Conservation (phyloP, 768 basidiomycete genomes). For the Brasilioporus rufonigricans region DNA sequence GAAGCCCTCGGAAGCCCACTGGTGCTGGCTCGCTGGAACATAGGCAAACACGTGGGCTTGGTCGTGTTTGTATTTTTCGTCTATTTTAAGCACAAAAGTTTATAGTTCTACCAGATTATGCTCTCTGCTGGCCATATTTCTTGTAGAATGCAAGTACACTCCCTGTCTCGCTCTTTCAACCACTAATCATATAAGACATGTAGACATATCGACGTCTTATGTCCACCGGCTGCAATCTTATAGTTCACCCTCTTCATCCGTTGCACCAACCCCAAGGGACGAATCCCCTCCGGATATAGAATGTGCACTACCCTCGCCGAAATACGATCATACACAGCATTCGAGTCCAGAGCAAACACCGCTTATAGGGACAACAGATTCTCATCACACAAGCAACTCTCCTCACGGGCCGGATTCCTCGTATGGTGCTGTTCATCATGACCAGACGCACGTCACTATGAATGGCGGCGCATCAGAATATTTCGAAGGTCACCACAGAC, state of each 20-base stretch:
- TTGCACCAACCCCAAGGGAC: slow-evolving; percentile 26
- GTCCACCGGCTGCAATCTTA: slow-evolving; percentile 70
- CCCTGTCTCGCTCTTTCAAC: not conserved
- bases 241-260: slow-evolving; percentile 49
- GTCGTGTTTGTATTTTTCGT: slow-evolving; percentile 60
- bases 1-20: slow-evolving; percentile 48
- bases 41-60: slow-evolving; percentile 62
- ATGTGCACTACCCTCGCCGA: not conserved
- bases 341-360: slow-evolving; percentile 18
- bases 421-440: slow-evolving; percentile 18
- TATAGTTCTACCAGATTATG: slow-evolving; percentile 42
- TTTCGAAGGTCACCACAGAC: slow-evolving; percentile 37
- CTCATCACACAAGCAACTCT: not conserved
- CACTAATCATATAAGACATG: not conserved
- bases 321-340: not conserved
- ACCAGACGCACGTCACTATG: not conserved
- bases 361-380: slow-evolving; percentile 9
- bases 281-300: slow-evolving; percentile 17
- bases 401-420: slow-evolving; percentile 4
- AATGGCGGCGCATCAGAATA: slow-evolving; percentile 10
- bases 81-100: not conserved
- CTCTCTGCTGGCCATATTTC: slow-evolving; percentile 69
- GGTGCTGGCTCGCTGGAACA: slow-evolving; percentile 45
- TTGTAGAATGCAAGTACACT: slow-evolving; percentile 70
- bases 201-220: slow-evolving; percentile 73